Evolutionary conservation across 2,329 filamentous ascomycete species (phyloP).

Genomic region (Botrytis galanthina): DNA sequence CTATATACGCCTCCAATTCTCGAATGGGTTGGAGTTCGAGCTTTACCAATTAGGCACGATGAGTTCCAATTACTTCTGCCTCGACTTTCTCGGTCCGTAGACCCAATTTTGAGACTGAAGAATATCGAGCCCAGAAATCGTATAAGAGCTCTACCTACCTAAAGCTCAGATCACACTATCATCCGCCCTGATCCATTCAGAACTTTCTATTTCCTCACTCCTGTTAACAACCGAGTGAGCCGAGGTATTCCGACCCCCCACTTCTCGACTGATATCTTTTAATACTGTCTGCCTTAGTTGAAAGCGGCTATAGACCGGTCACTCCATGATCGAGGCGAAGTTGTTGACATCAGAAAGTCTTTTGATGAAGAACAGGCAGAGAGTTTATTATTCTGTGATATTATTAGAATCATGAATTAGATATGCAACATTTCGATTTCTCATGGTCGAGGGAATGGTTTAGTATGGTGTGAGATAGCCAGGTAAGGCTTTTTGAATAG

Average conservation of each 20-base stretch:
- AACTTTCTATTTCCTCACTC: neutral
- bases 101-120: neutral
- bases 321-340: neutral
- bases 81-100: neutral
- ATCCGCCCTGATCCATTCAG: neutral
- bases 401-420: neutral
- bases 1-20: neutral
- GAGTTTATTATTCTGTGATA: neutral
- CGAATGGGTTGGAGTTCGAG: neutral
- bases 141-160: neutral
- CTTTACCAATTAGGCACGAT: neutral
- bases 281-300: neutral
- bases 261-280: neutral
- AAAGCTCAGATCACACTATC: neutral
- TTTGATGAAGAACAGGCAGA: neutral
- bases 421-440: neutral
- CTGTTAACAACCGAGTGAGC: neutral
- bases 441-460: neutral
- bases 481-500: neutral
- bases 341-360: neutral
- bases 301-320: neutral
- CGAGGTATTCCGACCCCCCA: neutral
- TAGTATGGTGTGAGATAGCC: neutral
- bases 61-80: neutral
- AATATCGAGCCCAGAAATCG: neutral